Base-by-base conservation (phyloP, 2,329 filamentous ascomycete genomes). In the Phialophora chinensis region DNA sequence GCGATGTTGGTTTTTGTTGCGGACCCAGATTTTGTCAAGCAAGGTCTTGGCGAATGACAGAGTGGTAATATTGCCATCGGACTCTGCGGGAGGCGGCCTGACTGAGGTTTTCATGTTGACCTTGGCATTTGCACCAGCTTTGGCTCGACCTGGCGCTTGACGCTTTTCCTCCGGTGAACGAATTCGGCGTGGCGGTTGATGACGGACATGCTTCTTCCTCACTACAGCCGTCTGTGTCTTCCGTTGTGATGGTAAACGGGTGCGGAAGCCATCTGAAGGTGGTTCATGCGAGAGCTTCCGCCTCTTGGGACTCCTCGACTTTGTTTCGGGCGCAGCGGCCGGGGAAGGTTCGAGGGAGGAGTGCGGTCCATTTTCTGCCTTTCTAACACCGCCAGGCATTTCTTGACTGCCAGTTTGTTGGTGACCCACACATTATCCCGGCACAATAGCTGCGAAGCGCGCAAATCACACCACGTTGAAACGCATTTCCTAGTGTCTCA, bases 1-100 rank as follows among this genome's bases (percentile, higher is more conserved):
- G 63, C 88, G 88, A 78, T 98, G 94, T 80, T 98, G 94, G 80
- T 97, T 98, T 75, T 89, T 90, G 82, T 97, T 95, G 73, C 93
- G 91, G 27, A 54, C 62, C 57, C 60, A 68, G 42, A 70, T 56
- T 17, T 67, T 57, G 58, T 68, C 60, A 12, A 70, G 65, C 25
- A 70, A 25, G 11, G 33, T 42, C 42, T 69, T 69, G 5, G 58
- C 52, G 29, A 54, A 53, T 4, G 52, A 53, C 10, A 65, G 14
- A 23, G 55, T 54, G 62, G 42, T 33, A n/a, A 35, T 11, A 20
- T 25, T 42, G 27, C 58, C 58, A 12, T 31, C 29, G 29, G 53
- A 17, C 8, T 55, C 27, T 11, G 53, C 25, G 23, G n/a, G n/a
- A 23, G 38, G 20, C 11, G 58, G 38, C 7, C 12, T 29, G 20